phyloP scores from a whole-genome alignment of 805 yeast species.

The Starmerella kuoi region DNA sequence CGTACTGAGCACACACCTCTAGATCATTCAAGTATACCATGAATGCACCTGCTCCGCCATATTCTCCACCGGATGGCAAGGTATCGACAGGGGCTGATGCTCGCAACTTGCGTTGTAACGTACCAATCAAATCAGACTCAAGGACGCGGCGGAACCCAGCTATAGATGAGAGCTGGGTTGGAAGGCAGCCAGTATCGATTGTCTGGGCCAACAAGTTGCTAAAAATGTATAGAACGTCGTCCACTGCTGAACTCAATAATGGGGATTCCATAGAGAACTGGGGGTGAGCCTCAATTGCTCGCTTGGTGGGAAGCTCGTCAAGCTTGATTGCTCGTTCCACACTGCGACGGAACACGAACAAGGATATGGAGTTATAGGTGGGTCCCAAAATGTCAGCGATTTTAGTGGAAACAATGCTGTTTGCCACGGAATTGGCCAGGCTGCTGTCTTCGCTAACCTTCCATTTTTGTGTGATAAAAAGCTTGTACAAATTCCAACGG shows the following conservation, averaged over 20 bases:
- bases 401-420: conserved; percentile 46
- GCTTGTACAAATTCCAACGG: conserved; percentile 55
- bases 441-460: conserved; percentile 14
- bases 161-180: conserved; percentile 43
- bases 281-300: conserved; percentile 6
- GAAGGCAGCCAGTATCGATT: conserved; percentile 57
- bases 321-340: conserved; percentile 68
- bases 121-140: conserved; percentile 51
- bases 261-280: conserved; percentile 44
- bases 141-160: conserved; percentile 46
- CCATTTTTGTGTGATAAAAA: conserved; percentile 62
- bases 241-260: conserved; percentile 64
- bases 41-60: conserved; percentile 34
- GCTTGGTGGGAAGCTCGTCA: conserved; percentile 53
- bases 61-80: not conserved
- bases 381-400: conserved; percentile 43
- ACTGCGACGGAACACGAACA: conserved; percentile 62
- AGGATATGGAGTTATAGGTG: conserved; percentile 49
- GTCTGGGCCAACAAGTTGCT: conserved; percentile 54
- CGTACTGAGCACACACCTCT: conserved; percentile 47
- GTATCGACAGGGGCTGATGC: conserved; percentile 30
- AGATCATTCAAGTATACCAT: conserved; percentile 63
- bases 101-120: conserved; percentile 38
- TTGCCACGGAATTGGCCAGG: conserved; percentile 33
- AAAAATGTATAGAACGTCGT: conserved; percentile 66